Evolutionary conservation across 78 protist species (phyloP).

Genomic region (Tieghemostelium lacteum): DNA sequence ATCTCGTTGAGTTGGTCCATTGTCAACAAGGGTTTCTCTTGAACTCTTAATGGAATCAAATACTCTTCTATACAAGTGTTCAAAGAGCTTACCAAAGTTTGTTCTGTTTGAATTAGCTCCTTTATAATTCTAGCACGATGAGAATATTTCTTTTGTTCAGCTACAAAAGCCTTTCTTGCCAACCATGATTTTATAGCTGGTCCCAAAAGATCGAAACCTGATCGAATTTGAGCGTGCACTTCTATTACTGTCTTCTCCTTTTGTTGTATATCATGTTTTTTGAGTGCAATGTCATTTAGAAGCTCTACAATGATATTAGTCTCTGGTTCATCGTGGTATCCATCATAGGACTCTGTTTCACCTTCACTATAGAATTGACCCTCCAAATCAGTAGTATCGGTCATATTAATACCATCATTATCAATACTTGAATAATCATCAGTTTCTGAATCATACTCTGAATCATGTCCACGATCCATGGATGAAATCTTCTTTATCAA

Average conservation of each 20-base stretch:
- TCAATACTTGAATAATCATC: neutral
- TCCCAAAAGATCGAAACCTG: neutral
- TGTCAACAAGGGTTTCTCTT: neutral
- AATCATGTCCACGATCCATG: constrained; percentile 51
- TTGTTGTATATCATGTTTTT: constrained; percentile 3
- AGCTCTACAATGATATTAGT: constrained; percentile 41
- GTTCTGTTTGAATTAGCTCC: constrained; percentile 42
- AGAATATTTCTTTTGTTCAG: neutral
- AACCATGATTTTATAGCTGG: constrained; percentile 13
- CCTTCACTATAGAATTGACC: neutral
- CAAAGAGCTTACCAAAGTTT: constrained; percentile 29
- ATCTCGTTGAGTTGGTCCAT: constrained; percentile 4
- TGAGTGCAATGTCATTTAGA: constrained; percentile 2
- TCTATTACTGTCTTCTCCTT: neutral
- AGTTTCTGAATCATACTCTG: constrained; percentile 34
- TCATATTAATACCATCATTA: neutral
- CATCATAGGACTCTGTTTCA: constrained; percentile 52
- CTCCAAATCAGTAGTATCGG: neutral
- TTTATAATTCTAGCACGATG: constrained; percentile 34
- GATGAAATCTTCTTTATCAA: constrained; percentile 61
- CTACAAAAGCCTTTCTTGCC: constrained; percentile 10
- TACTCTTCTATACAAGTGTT: constrained; percentile 2
- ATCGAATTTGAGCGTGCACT: neutral
- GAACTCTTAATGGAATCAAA: constrained; percentile 11
- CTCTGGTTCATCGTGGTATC: constrained; percentile 43